A percentile compares a stretch with the other conserved stretches of the same genome.
Evolutionary conservation across 192 early-diverging fungal species (phyloP).

Genomic region (Coemansia sp.): DNA sequence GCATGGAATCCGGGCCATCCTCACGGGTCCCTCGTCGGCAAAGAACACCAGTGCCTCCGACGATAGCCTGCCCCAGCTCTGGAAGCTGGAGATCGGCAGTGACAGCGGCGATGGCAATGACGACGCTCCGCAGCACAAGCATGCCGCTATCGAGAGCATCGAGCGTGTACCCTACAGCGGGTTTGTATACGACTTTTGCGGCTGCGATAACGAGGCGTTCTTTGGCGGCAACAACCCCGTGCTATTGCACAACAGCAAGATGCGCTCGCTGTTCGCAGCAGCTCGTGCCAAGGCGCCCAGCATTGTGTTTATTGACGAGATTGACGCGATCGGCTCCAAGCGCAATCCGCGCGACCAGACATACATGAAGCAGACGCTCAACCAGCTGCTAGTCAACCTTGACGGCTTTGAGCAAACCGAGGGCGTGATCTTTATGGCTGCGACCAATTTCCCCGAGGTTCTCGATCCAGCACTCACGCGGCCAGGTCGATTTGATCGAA

Average conservation of each 20-base stretch:
- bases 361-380: conserved; percentile 98
- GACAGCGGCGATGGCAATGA: neutral
- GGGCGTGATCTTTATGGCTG: conserved; percentile 98
- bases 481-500: conserved; percentile 96
- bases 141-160: conserved; percentile 37
- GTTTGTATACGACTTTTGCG: conserved; percentile 56
- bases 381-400: conserved; percentile 98
- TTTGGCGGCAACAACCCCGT: conserved; percentile 56
- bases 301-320: conserved; percentile 99
- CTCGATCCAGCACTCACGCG: conserved; percentile 96
- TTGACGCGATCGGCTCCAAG: conserved; percentile 97
- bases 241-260: conserved; percentile 58
- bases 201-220: conserved; percentile 57
- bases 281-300: conserved; percentile 78
- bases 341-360: conserved; percentile 92
- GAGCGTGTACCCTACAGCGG: conserved; percentile 34
- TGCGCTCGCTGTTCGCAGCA: conserved; percentile 64
- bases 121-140: conserved; percentile 10
- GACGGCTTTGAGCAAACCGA: conserved; percentile 97
- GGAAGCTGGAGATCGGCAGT: conserved; percentile 21
- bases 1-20: conserved; percentile 26
- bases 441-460: conserved; percentile 97
- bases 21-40: neutral
- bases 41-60: neutral
- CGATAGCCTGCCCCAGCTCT: neutral